Percentiles rank a stretch among this genome's conserved stretches.
Evolutionary conservation across 306 rosid genomes (phyloP).

Genomic region (Senna siamea): DNA sequence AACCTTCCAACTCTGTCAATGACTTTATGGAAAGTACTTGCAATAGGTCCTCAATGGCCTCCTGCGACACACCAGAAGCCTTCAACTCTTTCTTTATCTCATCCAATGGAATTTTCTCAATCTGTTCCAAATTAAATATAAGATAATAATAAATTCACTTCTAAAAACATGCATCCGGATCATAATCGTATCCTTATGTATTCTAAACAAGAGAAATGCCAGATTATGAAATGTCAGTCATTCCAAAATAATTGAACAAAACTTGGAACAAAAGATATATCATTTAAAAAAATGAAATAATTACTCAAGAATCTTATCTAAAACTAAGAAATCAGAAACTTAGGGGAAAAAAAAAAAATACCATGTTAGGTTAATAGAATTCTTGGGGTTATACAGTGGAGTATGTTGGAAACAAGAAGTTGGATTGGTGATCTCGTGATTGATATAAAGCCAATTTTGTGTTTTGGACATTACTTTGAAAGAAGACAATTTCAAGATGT

Average conservation of each 20-base stretch:
- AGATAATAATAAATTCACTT: neutral
- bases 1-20: conserved; percentile 89
- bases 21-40: conserved; percentile 92
- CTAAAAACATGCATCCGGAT: conserved; percentile 26
- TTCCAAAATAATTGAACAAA: conserved; percentile 23
- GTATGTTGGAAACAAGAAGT: neutral
- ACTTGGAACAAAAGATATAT: too few relatives aligned
- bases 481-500: neutral
- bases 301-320: neutral
- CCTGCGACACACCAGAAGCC: conserved; percentile 68
- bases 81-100: conserved; percentile 79
- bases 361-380: neutral
- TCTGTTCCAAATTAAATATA: conserved; percentile 48
- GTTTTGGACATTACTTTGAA: neutral
- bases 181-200: conserved; percentile 12
- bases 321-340: neutral
- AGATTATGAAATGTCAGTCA: conserved; percentile 32
- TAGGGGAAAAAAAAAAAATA: neutral
- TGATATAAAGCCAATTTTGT: neutral
- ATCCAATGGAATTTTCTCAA: conserved; percentile 82
- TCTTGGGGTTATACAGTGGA: neutral
- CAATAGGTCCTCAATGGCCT: conserved; percentile 79
- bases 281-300: too few relatives aligned
- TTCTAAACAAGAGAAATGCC: conserved; percentile 10
- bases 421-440: neutral